phyloP scores from a whole-genome alignment of 1,284 basidiomycete species.

The Mycena sp. region DNA sequence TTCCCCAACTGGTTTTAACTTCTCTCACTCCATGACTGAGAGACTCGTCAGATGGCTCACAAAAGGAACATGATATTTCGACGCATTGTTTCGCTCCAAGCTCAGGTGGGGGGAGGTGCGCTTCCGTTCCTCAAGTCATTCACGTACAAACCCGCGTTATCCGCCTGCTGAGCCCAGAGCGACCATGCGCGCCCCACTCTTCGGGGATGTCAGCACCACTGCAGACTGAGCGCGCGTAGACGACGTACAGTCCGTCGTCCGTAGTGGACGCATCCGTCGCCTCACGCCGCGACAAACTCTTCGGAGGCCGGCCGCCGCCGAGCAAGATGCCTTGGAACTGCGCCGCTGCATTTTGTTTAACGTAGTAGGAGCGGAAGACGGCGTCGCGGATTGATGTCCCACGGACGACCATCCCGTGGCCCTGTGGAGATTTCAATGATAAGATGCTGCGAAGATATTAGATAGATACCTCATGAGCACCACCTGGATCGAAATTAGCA shows the following conservation, averaged over 20 bases:
- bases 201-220: neutral
- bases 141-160: conserved; percentile 11
- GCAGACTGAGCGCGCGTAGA: neutral
- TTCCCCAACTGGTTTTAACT: no score
- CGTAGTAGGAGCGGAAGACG: conserved; percentile 32
- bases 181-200: conserved; percentile 18
- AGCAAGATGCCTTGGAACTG: conserved; percentile 28
- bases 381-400: conserved; percentile 29
- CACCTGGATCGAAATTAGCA: neutral
- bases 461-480: conserved; percentile 31
- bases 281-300: conserved; percentile 20
- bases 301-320: conserved; percentile 21
- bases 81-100: neutral
- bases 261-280: conserved; percentile 28
- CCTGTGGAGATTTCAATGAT: neutral
- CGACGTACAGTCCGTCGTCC: conserved; percentile 5
- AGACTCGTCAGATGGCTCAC: no score
- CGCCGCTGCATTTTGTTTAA: conserved; percentile 30
- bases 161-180: conserved; percentile 21
- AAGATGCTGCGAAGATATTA: neutral
- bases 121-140: conserved; percentile 22
- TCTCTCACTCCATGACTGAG: no score
- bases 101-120: neutral
- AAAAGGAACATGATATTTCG: no score
- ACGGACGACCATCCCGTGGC: conserved; percentile 35